Evolutionary conservation across 805 yeast species (phyloP), one percentile per base, ranked within the genome.

Genomic region (Wickerhamomyces queroliae): DNA sequence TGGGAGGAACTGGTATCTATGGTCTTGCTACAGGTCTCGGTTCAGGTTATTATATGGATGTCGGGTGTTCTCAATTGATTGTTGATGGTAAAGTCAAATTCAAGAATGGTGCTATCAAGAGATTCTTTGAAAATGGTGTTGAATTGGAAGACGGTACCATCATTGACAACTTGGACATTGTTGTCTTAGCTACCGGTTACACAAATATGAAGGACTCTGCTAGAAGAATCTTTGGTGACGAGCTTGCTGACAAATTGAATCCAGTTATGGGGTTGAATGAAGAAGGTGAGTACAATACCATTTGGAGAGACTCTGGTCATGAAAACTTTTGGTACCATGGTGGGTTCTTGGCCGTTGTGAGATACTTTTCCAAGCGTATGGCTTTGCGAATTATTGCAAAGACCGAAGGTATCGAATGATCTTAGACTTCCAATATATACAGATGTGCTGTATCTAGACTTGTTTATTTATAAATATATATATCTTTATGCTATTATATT

Each of bases 1-100:
- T 57, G 51, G 73, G 69, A 21, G 67, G 59, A 20, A 62, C 71
- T 27, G 74, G 75, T 3, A 48, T 69, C 38, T 61, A 63, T 39
- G 65, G 69, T 17, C 52, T 62, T 38, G 62, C 66, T 44, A 55
- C 52, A 44, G 53, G 70, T 36, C 56, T 66, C 46, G 70, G 69
- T 22, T 71, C 73, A 1, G 75, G 75, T 30, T 69, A 68, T 47
- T 69, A 69, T 47, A 65, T 64, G 39, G 72, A 69, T 44, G 71
- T 66, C 30, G 75, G 75, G 7, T 60, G 66, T 40, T 65, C 72
- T 23, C 59, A 56, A 32, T 48, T 62, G 42, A 66, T 69, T 40
- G 52, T 57, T 32, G 64, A 65, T 12, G 70, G 66, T 13, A 63
- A 64, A 42, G 61, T 69, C 41, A 51, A 55, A 22, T 51, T 69